Evolutionary conservation across 768 basidiomycete genomes (phyloP).

Genomic region (Termitomyces sp.): DNA sequence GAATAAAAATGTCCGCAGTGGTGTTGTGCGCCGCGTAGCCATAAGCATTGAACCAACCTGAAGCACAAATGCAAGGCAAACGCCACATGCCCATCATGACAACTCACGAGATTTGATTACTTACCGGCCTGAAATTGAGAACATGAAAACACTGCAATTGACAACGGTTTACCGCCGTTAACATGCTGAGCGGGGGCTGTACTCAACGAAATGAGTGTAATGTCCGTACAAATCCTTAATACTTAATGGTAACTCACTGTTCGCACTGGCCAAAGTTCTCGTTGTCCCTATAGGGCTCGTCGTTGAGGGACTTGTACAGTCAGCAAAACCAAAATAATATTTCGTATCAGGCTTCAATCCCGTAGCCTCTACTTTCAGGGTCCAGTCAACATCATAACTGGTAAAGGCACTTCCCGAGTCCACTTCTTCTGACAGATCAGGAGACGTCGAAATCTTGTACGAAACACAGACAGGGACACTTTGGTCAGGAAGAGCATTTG

Average conservation of each 20-base stretch:
- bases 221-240: background rate
- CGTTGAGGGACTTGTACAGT: constrained; percentile 46
- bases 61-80: background rate
- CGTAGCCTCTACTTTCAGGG: constrained; percentile 58
- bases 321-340: constrained; percentile 45
- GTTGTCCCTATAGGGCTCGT: constrained; percentile 50
- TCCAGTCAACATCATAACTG: constrained; percentile 57
- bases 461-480: constrained; percentile 43
- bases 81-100: background rate
- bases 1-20: constrained; percentile 50
- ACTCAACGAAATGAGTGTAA: background rate
- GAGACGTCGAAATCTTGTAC: constrained; percentile 35
- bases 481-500: constrained; percentile 6
- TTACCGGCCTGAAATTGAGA: constrained; percentile 2
- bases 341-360: constrained; percentile 48
- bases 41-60: constrained; percentile 55
- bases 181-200: background rate
- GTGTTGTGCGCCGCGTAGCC: constrained; percentile 36
- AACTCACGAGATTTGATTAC: background rate
- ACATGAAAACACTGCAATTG: constrained; percentile 2
- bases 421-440: constrained; percentile 32
- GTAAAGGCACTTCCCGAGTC: constrained; percentile 52
- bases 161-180: background rate
- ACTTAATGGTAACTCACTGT: background rate
- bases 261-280: constrained; percentile 30